Conservation (phyloP, 495 filamentous ascomycete genomes). For the Penicillium steckii region DNA sequence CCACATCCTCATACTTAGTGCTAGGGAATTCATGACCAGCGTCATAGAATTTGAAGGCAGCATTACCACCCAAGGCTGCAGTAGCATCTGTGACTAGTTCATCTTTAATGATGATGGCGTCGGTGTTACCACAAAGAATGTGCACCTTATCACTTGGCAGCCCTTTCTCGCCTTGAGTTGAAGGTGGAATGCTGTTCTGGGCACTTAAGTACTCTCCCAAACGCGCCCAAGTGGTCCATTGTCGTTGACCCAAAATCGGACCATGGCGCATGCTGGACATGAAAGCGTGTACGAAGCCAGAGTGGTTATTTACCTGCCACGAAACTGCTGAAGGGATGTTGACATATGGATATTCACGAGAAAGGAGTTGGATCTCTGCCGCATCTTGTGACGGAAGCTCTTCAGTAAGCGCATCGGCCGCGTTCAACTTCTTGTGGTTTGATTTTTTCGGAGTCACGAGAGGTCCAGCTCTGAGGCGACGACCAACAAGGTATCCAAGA, state of each 20-base stretch:
- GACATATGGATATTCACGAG: constrained; percentile 42
- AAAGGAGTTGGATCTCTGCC: constrained; percentile 42
- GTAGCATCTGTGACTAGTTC: constrained; percentile 58
- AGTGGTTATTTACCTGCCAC: constrained; percentile 58
- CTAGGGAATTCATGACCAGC: constrained; percentile 61
- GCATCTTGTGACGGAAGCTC: constrained; percentile 36
- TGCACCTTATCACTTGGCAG: constrained; percentile 51
- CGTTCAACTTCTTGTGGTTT: constrained; percentile 30
- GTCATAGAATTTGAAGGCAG: constrained; percentile 45
- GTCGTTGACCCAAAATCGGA: constrained; percentile 50
- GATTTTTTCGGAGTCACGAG: constrained; percentile 37
- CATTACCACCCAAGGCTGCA: constrained; percentile 47
- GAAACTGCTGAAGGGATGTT: constrained; percentile 44
- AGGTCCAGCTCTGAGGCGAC: constrained; percentile 51
- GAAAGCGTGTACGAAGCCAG: constrained; percentile 56
- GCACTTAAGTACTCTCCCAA: constrained; percentile 51
- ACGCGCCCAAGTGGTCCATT: constrained; percentile 52
- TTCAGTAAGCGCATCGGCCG: constrained; percentile 36
- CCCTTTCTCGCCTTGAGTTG: constrained; percentile 18
- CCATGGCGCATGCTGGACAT: constrained; percentile 58
- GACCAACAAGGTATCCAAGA: constrained; percentile 49
- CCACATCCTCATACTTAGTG: constrained; percentile 51
- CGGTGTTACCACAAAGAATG: constrained; percentile 53
- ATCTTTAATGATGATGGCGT: constrained; percentile 52
- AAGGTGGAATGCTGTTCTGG: constrained; percentile 29